Evolutionary conservation across 225 moss, liverwort and hornwort species (phyloP).

Genomic region (Sphagnum tenellum): DNA sequence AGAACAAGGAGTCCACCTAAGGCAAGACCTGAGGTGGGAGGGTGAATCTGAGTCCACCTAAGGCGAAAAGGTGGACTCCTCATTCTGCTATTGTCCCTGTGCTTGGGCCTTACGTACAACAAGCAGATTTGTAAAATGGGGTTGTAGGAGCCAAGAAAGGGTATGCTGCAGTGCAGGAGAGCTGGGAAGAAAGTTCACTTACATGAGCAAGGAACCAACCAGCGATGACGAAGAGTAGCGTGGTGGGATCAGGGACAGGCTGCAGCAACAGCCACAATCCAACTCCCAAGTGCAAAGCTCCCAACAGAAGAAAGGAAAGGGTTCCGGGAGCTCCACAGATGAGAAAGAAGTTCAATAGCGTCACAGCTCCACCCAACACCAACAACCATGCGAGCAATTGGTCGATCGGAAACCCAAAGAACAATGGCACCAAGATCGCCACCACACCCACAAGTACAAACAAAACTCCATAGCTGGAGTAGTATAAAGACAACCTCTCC

Average conservation of each 20-base stretch:
- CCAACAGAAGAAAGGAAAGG: constrained; percentile 55
- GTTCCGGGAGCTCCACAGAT: constrained; percentile 90
- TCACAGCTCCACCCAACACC: constrained; percentile 55
- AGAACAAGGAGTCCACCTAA: too few species aligned
- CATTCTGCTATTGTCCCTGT: too few species aligned
- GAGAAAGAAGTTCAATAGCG: constrained; percentile 68
- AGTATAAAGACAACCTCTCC: constrained; percentile 57
- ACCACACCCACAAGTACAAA: constrained; percentile 44
- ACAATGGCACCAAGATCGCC: constrained; percentile 52
- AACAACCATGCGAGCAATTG: constrained; percentile 65
- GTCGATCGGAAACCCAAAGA: constrained; percentile 38
- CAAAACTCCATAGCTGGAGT: constrained; percentile 50
- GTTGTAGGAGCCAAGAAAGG: too few species aligned
- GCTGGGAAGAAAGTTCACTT: constrained; percentile 3
- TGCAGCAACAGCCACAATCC: constrained; percentile 54
- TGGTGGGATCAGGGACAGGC: constrained; percentile 25
- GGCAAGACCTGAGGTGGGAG: too few species aligned
- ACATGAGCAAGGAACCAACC: constrained; percentile 79
- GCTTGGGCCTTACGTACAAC: too few species aligned
- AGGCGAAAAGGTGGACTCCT: too few species aligned
- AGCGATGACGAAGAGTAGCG: constrained; percentile 48
- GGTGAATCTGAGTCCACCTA: too few species aligned
- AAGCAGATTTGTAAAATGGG: too few species aligned
- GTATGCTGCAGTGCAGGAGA: too few species aligned
- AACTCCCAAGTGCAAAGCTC: constrained; percentile 55